Evolutionary conservation across 2,329 filamentous ascomycete species (phyloP).

Genomic region (Mycosphaerella arachidis): DNA sequence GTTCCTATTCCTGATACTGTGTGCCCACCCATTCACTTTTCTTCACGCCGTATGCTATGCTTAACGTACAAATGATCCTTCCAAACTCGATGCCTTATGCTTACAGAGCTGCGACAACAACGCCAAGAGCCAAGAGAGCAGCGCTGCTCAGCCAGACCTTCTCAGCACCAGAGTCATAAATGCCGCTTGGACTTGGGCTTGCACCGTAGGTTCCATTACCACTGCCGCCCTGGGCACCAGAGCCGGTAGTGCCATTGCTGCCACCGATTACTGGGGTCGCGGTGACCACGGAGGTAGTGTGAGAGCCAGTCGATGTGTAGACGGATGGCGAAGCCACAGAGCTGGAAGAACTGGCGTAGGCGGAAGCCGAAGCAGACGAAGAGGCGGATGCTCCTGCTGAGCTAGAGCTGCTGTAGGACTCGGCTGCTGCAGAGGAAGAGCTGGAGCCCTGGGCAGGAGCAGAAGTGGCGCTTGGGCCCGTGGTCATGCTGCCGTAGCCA

Average conservation of each 20-base stretch:
- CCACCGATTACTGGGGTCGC: not conserved
- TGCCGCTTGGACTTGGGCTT: conserved; percentile 1
- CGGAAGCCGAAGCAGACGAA: not conserved
- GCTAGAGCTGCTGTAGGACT: not conserved
- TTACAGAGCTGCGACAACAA: conserved; percentile 17
- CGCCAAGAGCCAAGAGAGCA: conserved; percentile 33
- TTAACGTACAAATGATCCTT: not conserved
- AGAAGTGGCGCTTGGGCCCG: conserved; percentile 3
- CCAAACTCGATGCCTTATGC: not conserved
- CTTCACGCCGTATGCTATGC: not conserved
- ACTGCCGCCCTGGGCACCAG: not conserved
- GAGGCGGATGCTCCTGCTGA: not conserved
- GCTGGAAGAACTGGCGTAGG: not conserved
- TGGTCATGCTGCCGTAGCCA: conserved; percentile 25
- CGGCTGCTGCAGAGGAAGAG: not conserved
- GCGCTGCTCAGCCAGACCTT: conserved; percentile 46
- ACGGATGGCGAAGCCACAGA: not conserved
- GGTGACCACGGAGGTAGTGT: not conserved
- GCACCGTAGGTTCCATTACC: conserved; percentile 1
- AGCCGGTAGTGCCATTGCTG: not conserved
- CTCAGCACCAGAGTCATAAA: conserved; percentile 40
- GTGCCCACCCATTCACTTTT: not conserved
- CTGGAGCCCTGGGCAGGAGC: not conserved
- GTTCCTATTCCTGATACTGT: not conserved
- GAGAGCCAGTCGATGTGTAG: not conserved